Conservation (phyloP, 331 rosid species). For the Rosa hybrid region DNA sequence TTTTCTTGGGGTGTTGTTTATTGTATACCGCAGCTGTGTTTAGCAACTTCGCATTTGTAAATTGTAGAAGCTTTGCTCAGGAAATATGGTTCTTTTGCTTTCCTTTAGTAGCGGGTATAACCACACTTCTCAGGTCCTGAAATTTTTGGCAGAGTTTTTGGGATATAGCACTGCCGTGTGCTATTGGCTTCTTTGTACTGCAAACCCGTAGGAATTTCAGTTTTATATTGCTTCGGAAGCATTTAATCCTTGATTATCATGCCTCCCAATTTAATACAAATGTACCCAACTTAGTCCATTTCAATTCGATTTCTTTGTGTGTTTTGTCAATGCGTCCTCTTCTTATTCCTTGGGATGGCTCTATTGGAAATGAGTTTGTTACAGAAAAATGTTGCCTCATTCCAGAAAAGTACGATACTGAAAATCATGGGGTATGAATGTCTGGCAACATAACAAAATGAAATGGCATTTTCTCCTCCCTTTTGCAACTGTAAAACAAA, state of each 20-base stretch:
- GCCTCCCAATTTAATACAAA: not conserved
- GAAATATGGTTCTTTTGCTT: not conserved
- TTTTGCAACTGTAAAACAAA: no score
- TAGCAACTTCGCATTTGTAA: constrained; percentile 25
- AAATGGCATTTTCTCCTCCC: no score
- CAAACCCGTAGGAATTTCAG: not conserved
- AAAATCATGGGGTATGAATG: no score
- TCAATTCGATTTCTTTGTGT: not conserved
- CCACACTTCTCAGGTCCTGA: constrained; percentile 9
- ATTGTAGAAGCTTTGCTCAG: constrained; percentile 21
- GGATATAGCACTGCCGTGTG: constrained; percentile 13
- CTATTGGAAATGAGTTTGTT: not conserved
- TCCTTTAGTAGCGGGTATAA: not conserved
- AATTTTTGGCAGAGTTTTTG: constrained; percentile 11
- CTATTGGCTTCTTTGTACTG: constrained; percentile 2
- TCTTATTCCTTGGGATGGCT: not conserved
- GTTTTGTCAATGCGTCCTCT: not conserved
- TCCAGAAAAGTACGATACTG: no score
- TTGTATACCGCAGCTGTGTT: constrained; percentile 10
- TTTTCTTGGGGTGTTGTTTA: constrained; percentile 5
- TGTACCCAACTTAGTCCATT: not conserved
- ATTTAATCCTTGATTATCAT: not conserved
- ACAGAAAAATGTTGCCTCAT: not conserved
- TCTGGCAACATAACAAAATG: no score
- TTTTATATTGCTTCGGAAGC: constrained; percentile 3